Evolutionary conservation across 371 early-diverging fungal species (phyloP).

Genomic region (Haplosporangium sp.): DNA sequence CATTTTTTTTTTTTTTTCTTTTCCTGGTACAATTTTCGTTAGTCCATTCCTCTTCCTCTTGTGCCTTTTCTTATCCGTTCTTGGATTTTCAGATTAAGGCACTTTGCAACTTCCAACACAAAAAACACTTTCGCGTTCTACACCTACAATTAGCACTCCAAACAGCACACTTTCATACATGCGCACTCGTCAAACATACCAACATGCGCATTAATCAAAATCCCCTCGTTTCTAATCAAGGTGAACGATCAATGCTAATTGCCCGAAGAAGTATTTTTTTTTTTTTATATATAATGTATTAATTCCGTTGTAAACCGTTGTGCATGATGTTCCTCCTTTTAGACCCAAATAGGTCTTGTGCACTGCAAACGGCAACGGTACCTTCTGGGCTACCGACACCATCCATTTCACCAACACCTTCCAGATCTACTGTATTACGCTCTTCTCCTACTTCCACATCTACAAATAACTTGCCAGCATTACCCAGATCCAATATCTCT

Average conservation of each 20-base stretch:
- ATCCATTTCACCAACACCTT: neutral
- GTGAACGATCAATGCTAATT: neutral
- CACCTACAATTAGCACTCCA: too few relatives aligned
- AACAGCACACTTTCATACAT: neutral
- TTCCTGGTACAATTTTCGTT: neutral
- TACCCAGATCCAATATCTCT: neutral
- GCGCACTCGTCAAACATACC: neutral
- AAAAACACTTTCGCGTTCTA: neutral
- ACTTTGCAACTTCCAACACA: neutral
- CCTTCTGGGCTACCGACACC: neutral
- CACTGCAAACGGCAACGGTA: neutral
- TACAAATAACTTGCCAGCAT: neutral
- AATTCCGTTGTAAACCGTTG: neutral
- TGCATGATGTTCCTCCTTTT: neutral
- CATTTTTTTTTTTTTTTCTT: too few relatives aligned
- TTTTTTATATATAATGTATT: neutral
- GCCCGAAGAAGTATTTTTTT: neutral
- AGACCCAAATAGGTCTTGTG: neutral
- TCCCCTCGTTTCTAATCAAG: conserved; percentile 10
- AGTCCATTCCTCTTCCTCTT: neutral
- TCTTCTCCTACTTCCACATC: neutral
- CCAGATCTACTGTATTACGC: neutral
- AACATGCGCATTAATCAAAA: conserved; percentile 10
- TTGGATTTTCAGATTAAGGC: neutral
- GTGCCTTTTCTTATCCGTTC: neutral